phyloP scores from a whole-genome alignment of 1,284 basidiomycete species.

The Malassezia caprae region DNA sequence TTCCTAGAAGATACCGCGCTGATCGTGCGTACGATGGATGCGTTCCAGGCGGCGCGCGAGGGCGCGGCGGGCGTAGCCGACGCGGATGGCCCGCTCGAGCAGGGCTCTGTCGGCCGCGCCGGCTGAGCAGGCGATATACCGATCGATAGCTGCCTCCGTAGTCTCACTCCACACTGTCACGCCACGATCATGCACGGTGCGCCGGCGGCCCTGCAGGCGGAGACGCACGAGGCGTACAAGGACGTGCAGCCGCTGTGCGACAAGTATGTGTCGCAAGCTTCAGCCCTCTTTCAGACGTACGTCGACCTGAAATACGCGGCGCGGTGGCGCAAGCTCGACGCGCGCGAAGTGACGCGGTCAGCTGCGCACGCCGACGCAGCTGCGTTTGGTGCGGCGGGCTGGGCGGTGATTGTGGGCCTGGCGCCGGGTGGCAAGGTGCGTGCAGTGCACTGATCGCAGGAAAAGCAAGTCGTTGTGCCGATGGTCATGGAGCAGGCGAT shows the following conservation, averaged over 20 bases:
- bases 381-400: constrained; percentile 3
- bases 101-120: constrained; percentile 29
- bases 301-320: constrained; percentile 42
- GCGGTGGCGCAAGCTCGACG: constrained; percentile 30
- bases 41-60: constrained; percentile 11
- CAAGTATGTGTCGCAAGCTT: constrained; percentile 36
- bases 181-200: neutral
- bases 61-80: neutral
- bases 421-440: neutral
- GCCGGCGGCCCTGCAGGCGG: neutral
- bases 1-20: constrained; percentile 32
- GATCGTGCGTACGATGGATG: constrained; percentile 30
- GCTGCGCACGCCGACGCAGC: neutral
- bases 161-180: neutral
- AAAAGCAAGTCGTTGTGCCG: constrained; percentile 7
- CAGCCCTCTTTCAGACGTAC: constrained; percentile 42
- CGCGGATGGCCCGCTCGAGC: constrained; percentile 23
- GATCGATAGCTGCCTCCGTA: too few relatives aligned
- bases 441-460: neutral
- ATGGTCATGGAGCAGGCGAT: constrained; percentile 14
- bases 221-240: constrained; percentile 20
- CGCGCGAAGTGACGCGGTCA: neutral
- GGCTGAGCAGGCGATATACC: constrained; percentile 13
- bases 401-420: constrained; percentile 9
- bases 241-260: constrained; percentile 21